phyloP scores from a whole-genome alignment of 192 early-diverging fungal species.

The Rhizoclosmatium globosum region DNA sequence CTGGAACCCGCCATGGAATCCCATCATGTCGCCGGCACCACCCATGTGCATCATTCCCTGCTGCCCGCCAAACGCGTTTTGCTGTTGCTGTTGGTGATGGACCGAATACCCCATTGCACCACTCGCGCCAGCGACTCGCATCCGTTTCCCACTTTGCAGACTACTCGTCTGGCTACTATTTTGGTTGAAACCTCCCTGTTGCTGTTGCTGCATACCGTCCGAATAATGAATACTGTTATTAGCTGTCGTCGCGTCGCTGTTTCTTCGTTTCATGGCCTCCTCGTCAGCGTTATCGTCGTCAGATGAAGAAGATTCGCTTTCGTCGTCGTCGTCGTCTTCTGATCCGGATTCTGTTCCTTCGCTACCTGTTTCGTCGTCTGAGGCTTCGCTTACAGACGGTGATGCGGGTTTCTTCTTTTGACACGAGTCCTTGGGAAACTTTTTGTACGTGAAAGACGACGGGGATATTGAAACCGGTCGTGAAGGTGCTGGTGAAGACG shows the following conservation, averaged over 20 bases:
- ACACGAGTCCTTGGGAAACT: too few species aligned
- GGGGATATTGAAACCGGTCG: too few species aligned
- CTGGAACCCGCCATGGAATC: neutral
- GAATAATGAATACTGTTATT: neutral
- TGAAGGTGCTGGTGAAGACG: too few species aligned
- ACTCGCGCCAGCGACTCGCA: neutral
- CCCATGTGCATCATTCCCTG: neutral
- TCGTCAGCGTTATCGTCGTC: neutral
- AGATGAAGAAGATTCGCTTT: neutral
- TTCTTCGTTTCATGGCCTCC: slow-evolving; percentile 12
- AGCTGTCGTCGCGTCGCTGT: neutral
- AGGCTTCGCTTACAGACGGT: neutral
- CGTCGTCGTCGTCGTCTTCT: neutral
- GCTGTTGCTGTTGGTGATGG: slow-evolving; percentile 12
- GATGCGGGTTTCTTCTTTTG: neutral
- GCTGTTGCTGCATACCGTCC: neutral
- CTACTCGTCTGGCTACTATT: neutral
- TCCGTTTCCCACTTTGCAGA: neutral
- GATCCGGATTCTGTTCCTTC: neutral
- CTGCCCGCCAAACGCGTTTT: neutral
- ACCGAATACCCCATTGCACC: slow-evolving; percentile 5
- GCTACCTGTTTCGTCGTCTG: neutral
- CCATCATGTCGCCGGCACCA: neutral
- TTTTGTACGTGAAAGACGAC: too few species aligned
- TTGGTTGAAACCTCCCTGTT: neutral